Percentiles rank a stretch among this genome's conserved stretches.
phyloP scores from a whole-genome alignment of 208 protist species.

The Leishmania mexicana region DNA sequence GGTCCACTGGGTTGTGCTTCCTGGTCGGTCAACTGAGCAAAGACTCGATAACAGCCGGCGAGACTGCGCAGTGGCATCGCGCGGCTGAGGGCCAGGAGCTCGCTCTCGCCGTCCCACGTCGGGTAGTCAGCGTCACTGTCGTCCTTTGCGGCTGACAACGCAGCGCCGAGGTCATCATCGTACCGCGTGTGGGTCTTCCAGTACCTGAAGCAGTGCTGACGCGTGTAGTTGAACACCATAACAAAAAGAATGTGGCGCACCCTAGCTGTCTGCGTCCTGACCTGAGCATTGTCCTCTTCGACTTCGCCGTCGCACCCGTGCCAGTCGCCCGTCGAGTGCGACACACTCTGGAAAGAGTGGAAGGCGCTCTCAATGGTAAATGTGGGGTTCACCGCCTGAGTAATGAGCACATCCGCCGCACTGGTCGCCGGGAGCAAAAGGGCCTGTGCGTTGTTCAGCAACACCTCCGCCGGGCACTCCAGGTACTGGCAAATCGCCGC shows the following conservation, averaged over 20 bases:
- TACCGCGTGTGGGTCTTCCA: slow-evolving; percentile 19
- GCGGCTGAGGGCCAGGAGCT: slow-evolving; percentile 21
- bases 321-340: background rate
- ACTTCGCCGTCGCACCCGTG: background rate
- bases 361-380: slow-evolving; percentile 27
- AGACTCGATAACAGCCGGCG: slow-evolving; percentile 23
- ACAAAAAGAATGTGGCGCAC: slow-evolving; percentile 31
- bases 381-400: background rate
- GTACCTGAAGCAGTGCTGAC: slow-evolving; percentile 18
- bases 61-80: slow-evolving; percentile 29
- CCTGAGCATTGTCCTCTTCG: background rate
- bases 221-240: slow-evolving; percentile 32
- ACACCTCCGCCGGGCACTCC: slow-evolving; percentile 4
- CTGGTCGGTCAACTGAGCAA: slow-evolving; percentile 20
- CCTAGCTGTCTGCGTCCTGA: slow-evolving; percentile 1
- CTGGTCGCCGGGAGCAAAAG: background rate
- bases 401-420: background rate
- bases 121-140: slow-evolving; percentile 5
- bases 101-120: slow-evolving; percentile 17
- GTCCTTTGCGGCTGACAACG: background rate
- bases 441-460: background rate
- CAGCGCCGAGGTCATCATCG: background rate
- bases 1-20: background rate
- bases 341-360: slow-evolving; percentile 2
- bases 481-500: background rate